Conservation (phyloP, 305 asterid genomes). For the Withania somnifera region DNA sequence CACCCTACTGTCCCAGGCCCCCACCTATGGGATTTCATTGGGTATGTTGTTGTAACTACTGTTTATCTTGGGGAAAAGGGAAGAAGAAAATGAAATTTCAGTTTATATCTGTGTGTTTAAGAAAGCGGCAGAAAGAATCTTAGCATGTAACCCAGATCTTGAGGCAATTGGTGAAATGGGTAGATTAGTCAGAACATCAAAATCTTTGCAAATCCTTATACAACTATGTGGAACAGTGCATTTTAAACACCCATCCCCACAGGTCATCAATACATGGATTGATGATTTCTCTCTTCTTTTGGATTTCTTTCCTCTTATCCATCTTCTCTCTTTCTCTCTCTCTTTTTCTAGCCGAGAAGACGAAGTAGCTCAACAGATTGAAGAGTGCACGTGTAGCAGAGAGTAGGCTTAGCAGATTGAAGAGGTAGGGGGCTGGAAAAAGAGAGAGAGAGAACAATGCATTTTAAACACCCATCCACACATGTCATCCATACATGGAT, state of each 20-base stretch:
- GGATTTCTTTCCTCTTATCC: too few species aligned
- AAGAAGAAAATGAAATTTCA: not conserved
- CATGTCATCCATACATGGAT: not conserved
- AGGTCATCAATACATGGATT: not conserved
- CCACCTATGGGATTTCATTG: too few species aligned
- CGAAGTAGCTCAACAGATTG: not conserved
- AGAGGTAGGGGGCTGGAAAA: not conserved
- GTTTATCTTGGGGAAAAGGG: slow-evolving; percentile 2
- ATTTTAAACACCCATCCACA: not conserved
- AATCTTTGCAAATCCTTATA: not conserved
- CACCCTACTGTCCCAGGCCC: too few species aligned
- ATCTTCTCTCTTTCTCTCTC: not conserved
- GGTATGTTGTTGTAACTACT: too few species aligned
- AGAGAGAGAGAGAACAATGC: not conserved
- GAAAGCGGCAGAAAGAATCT: not conserved
- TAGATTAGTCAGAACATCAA: not conserved
- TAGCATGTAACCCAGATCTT: not conserved
- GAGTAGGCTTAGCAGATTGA: not conserved
- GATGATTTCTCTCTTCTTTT: not conserved
- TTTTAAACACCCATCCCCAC: not conserved
- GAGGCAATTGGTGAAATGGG: not conserved
- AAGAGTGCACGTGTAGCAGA: not conserved
- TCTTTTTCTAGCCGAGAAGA: not conserved
- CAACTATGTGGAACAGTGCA: not conserved
- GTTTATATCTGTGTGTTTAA: not conserved